Conservation (phyloP, 1,284 basidiomycete species). For the Agroathelia rolfsii region DNA sequence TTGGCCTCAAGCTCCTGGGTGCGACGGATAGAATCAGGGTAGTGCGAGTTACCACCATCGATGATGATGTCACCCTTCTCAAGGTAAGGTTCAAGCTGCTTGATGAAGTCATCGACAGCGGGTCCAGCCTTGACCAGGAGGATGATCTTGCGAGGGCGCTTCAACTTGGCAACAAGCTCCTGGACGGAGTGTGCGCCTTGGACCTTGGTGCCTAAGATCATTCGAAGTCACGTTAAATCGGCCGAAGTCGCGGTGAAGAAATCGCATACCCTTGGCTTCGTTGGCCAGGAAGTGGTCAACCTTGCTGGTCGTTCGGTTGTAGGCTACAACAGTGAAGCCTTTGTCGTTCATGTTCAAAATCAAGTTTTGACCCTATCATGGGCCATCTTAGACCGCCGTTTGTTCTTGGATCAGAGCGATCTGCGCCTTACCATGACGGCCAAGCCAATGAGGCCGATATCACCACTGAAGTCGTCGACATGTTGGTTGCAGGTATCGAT, state of each 20-base stretch:
- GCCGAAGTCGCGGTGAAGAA: conserved; percentile 13
- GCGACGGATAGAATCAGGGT: conserved; percentile 96
- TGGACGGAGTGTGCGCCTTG: conserved; percentile 91
- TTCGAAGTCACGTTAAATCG: conserved; percentile 6
- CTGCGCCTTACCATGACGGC: conserved; percentile 80
- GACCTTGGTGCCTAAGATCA: conserved; percentile 75
- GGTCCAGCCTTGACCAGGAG: conserved; percentile 88
- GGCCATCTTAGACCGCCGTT: conserved; percentile 10
- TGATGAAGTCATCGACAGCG: conserved; percentile 74
- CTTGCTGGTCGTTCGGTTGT: conserved; percentile 96
- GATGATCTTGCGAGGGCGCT: conserved; percentile 85
- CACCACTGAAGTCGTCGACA: conserved; percentile 45
- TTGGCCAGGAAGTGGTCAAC: conserved; percentile 93
- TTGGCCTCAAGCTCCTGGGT: conserved; percentile 88
- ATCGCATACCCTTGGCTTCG: conserved; percentile 85
- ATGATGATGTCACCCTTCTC: conserved; percentile 90
- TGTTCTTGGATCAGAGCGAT: conserved; percentile 11
- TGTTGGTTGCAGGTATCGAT: background rate
- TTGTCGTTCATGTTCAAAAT: conserved; percentile 99
- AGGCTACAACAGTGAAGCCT: conserved; percentile 94
- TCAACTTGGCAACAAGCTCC: conserved; percentile 79
- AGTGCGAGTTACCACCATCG: conserved; percentile 99
- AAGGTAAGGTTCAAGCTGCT: conserved; percentile 60
- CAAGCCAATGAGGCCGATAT: conserved; percentile 90
- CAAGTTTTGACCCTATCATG: conserved; percentile 80